A percentile compares a stretch with the other conserved stretches of the same genome.
These are phyloP conservation scores for Pleodorina starrii DNA, from an alignment of 139 green algal species.

Conservation along the genomic window DNA sequence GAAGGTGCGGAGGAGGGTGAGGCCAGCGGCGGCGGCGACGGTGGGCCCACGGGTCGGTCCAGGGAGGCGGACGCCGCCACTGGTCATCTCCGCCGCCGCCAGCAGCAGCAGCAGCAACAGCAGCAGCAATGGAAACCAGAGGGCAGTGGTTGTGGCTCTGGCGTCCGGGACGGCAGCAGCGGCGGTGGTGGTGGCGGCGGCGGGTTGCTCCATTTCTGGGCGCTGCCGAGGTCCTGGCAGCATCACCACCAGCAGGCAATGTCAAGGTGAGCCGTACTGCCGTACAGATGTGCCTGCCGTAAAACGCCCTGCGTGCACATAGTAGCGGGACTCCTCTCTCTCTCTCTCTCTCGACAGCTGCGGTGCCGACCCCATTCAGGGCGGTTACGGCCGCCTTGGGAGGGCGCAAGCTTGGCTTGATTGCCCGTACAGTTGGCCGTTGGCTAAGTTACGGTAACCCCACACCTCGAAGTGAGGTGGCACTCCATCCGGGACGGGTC, in stretches of 20 bases:
- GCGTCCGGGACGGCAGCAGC: neutral
- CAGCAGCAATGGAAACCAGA: neutral
- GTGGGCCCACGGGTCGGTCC: too few species aligned
- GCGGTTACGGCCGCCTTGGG: neutral
- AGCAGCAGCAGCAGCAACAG: neutral
- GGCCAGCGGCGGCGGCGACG: too few species aligned
- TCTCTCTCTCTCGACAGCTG: neutral
- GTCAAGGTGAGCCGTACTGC: neutral
- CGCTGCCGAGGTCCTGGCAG: neutral
- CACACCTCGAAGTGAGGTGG: too few species aligned
- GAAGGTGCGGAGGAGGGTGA: neutral
- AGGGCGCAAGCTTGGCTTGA: neutral
- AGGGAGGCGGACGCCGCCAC: neutral
- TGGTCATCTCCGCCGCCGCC: neutral
- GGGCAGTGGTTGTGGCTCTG: neutral
- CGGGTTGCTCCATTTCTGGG: constrained; percentile 12
- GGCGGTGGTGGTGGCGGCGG: neutral
- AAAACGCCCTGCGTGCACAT: neutral
- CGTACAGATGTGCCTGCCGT: too few species aligned
- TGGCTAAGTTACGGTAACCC: too few species aligned
- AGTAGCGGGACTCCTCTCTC: too few species aligned
- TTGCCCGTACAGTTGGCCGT: too few species aligned
- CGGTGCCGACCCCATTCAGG: neutral
- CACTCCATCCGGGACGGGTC: too few species aligned
- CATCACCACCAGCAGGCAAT: neutral